Evolutionary conservation across 768 basidiomycete genomes (phyloP).

Genomic region (Phylloporus rhodoxanthus): DNA sequence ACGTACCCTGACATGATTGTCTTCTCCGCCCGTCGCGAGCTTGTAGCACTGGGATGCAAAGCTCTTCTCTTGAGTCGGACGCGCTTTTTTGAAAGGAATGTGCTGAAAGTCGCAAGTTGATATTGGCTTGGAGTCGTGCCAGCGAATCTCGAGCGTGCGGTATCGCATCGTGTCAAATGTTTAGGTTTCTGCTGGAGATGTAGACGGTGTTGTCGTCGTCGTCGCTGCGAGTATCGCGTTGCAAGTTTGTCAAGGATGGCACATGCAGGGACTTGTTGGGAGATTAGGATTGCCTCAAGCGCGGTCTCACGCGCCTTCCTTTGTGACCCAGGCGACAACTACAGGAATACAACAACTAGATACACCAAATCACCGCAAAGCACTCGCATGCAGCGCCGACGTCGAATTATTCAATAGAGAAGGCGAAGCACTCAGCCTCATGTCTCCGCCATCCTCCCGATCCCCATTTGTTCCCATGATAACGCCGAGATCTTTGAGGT

Average conservation of each 20-base stretch:
- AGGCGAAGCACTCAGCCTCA: conserved; percentile 15
- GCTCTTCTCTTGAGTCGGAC: conserved; percentile 50
- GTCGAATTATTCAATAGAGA: conserved; percentile 21
- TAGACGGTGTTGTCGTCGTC: conserved; percentile 6
- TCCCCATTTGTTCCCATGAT: conserved; percentile 48
- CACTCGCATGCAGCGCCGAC: conserved; percentile 24
- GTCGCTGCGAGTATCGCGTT: conserved; percentile 7
- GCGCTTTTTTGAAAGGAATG: conserved; percentile 72
- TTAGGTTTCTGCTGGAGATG: background rate
- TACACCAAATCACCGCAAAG: conserved; percentile 5
- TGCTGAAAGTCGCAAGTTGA: conserved; percentile 97
- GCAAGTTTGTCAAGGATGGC: conserved; percentile 4
- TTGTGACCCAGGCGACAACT: conserved; percentile 10
- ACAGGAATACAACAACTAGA: conserved; percentile 4
- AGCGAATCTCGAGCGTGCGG: conserved; percentile 88
- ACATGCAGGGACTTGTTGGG: conserved; percentile 3
- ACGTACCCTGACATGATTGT: conserved; percentile 93
- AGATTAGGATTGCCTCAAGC: conserved; percentile 12
- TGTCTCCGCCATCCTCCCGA: conserved; percentile 28
- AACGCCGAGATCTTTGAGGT: conserved; percentile 58
- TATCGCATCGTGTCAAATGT: conserved; percentile 57
- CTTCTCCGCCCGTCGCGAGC: conserved; percentile 92
- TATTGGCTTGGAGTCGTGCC: conserved; percentile 95
- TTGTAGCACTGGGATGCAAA: conserved; percentile 75
- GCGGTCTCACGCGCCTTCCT: conserved; percentile 21